Evolutionary conservation across 2,329 filamentous ascomycete species (phyloP).

Genomic region (Phoma sp.): DNA sequence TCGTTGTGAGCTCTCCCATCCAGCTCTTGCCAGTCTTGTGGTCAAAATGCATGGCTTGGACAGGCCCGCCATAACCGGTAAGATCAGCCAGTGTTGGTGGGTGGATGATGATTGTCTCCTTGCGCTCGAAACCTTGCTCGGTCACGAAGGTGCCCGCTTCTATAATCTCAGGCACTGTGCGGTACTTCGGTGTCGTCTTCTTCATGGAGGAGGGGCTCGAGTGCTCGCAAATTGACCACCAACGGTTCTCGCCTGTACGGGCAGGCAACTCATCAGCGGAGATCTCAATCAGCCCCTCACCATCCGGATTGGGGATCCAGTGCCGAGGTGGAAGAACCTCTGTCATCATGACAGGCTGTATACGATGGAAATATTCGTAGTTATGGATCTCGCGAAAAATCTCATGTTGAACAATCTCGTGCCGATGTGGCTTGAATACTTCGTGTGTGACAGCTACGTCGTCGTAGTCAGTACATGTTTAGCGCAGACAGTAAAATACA

Average conservation of each 20-base stretch:
- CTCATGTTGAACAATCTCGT: conserved; percentile 56
- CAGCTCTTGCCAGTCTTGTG: conserved; percentile 38
- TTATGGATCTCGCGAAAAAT: conserved; percentile 64
- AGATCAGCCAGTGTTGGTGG: conserved; percentile 52
- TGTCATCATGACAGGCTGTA: conserved; percentile 62
- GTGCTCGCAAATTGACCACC: conserved; percentile 40
- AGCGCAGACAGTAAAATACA: too few species aligned
- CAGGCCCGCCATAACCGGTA: conserved; percentile 33
- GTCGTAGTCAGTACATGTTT: conserved; percentile 16
- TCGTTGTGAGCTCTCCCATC: conserved; percentile 32
- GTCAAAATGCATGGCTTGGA: conserved; percentile 41
- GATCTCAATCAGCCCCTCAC: conserved; percentile 54
- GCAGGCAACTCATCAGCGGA: conserved; percentile 52
- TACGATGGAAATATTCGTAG: conserved; percentile 60
- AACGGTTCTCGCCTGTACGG: conserved; percentile 35
- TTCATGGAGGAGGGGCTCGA: conserved; percentile 17
- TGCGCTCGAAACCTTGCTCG: conserved; percentile 52
- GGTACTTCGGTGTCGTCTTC: conserved; percentile 18
- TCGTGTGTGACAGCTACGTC: conserved; percentile 60
- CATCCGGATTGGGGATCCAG: conserved; percentile 52
- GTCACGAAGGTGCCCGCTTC: conserved; percentile 50
- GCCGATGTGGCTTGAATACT: conserved; percentile 52
- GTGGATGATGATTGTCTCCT: conserved; percentile 56
- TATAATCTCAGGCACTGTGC: conserved; percentile 48
- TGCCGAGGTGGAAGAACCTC: conserved; percentile 62